Conservation (phyloP, 495 filamentous ascomycete genomes). For the Lasiosphaeria ovina region DNA sequence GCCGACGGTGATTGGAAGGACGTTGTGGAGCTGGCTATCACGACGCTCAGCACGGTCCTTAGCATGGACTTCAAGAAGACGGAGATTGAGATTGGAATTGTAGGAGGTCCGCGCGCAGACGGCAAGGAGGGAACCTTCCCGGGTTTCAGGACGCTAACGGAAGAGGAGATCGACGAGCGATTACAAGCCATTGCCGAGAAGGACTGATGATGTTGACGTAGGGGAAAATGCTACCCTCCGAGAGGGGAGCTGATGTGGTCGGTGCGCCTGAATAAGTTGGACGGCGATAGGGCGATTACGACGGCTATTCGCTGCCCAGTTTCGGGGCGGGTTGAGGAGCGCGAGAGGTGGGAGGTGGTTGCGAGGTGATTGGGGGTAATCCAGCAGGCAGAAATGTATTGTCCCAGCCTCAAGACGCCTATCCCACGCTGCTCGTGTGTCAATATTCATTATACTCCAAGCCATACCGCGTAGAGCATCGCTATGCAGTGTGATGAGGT, state of each 20-base stretch:
- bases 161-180: conserved; percentile 97
- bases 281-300: background rate
- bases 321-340: conserved; percentile 12
- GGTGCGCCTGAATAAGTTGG: conserved; percentile 15
- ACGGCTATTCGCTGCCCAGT: conserved; percentile 14
- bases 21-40: conserved; percentile 93
- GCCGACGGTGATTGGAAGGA: conserved; percentile 95
- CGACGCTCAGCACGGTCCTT: conserved; percentile 88
- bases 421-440: conserved; percentile 26
- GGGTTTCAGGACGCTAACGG: conserved; percentile 83
- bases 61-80: conserved; percentile 99
- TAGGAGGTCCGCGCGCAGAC: conserved; percentile 75
- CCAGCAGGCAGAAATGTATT: conserved; percentile 21
- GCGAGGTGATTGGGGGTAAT: background rate
- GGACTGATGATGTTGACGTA: conserved; percentile 61
- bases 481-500: conserved; percentile 22
- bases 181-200: conserved; percentile 97
- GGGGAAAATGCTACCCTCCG: conserved; percentile 20
- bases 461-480: conserved; percentile 17
- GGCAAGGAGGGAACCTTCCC: conserved; percentile 76
- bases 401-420: conserved; percentile 6
- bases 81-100: conserved; percentile 96
- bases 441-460: conserved; percentile 15
- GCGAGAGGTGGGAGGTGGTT: conserved; percentile 9
- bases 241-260: conserved; percentile 13